A percentile compares a stretch with the other conserved stretches of the same genome.
Conservation (phyloP, 441 rosid species). For the Populus hybrid region DNA sequence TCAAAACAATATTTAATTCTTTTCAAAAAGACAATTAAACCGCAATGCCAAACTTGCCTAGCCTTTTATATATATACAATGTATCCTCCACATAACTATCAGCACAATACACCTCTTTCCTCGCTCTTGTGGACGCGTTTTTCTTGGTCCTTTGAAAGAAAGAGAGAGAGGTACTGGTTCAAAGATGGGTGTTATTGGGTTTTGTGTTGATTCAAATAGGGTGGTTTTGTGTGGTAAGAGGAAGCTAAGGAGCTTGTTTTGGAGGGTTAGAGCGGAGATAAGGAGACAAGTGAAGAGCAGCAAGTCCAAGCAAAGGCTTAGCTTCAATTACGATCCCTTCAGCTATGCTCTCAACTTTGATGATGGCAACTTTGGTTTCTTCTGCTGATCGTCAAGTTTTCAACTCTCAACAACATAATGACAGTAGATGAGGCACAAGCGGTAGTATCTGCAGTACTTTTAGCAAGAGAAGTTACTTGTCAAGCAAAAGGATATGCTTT, state of each 20-base stretch:
- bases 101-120: not conserved
- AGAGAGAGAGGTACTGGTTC: not conserved
- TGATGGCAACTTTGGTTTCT: conserved; percentile 54
- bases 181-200: conserved; percentile 29
- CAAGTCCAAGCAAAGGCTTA: conserved; percentile 29
- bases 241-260: conserved; percentile 46
- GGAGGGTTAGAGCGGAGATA: conserved; percentile 47
- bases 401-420: not conserved
- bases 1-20: not conserved
- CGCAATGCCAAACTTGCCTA: no score
- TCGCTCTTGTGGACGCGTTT: not conserved
- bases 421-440: not conserved
- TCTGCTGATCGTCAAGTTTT: conserved; percentile 30
- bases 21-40: no score
- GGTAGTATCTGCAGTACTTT: not conserved
- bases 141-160: not conserved
- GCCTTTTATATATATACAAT: not conserved
- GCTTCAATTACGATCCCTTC: conserved; percentile 52
- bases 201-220: conserved; percentile 32
- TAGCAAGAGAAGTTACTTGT: not conserved
- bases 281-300: conserved; percentile 32
- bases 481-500: not conserved
- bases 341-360: conserved; percentile 68
- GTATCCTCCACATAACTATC: not conserved
- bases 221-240: conserved; percentile 34